Percentiles rank a stretch among this genome's conserved stretches.
Conservation (phyloP, 352 stramenopile genomes). For the Pythium volutum region DNA sequence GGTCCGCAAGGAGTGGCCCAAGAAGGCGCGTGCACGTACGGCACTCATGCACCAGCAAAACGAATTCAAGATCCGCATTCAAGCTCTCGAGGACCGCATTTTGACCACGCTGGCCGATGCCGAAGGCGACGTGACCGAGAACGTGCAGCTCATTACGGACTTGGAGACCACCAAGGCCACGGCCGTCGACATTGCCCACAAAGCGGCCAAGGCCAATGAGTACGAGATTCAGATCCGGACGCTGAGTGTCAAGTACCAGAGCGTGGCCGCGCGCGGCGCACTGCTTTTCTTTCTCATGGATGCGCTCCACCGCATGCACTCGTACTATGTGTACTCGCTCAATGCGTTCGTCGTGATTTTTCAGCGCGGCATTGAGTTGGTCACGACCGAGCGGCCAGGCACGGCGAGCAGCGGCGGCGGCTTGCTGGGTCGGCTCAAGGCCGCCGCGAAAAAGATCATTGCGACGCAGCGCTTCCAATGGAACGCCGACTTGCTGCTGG, state of each 20-base stretch:
- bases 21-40: slow-evolving; percentile 74
- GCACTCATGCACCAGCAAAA: slow-evolving; percentile 88
- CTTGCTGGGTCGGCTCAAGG: slow-evolving; percentile 63
- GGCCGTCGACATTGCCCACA: slow-evolving; percentile 76
- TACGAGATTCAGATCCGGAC: slow-evolving; percentile 80
- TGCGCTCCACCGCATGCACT: slow-evolving; percentile 89
- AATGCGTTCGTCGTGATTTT: slow-evolving; percentile 95
- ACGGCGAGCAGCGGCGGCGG: slow-evolving; percentile 31
- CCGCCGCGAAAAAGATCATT: slow-evolving; percentile 83
- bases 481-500: slow-evolving; percentile 80
- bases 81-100: slow-evolving; percentile 89
- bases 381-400: slow-evolving; percentile 43
- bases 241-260: slow-evolving; percentile 91
- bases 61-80: slow-evolving; percentile 87
- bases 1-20: slow-evolving; percentile 88
- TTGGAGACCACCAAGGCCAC: slow-evolving; percentile 93
- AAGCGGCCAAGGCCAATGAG: slow-evolving; percentile 71
- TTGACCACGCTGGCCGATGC: slow-evolving; percentile 77
- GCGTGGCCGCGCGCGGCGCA: slow-evolving; percentile 88
- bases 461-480: slow-evolving; percentile 83
- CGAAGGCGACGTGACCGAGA: slow-evolving; percentile 91
- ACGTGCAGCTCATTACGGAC: slow-evolving; percentile 94
- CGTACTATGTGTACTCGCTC: slow-evolving; percentile 95
- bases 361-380: slow-evolving; percentile 92
- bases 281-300: slow-evolving; percentile 96